Conservation (phyloP, 768 basidiomycete species). For the Phanerochaete sordida region DNA sequence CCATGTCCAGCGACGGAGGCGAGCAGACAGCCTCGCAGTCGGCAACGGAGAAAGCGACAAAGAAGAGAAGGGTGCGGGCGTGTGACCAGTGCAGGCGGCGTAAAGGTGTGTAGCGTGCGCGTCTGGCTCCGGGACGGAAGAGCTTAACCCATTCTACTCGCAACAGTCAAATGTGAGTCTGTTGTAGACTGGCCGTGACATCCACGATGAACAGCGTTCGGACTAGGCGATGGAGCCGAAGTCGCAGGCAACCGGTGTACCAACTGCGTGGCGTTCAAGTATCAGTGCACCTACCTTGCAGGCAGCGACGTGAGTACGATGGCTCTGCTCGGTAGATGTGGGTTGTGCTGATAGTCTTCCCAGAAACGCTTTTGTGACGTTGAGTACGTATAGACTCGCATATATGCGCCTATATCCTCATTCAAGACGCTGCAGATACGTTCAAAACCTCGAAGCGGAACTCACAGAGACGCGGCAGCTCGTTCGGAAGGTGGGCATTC, state of each 20-base stretch:
- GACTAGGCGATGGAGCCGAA: slow-evolving; percentile 62
- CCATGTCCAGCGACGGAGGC: not conserved
- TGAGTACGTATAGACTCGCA: slow-evolving; percentile 1
- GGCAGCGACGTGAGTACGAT: slow-evolving; percentile 36
- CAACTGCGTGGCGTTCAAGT: slow-evolving; percentile 54
- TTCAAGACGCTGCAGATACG: slow-evolving; percentile 1
- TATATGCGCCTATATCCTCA: not conserved
- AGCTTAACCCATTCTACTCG: slow-evolving; percentile 3
- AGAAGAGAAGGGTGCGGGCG: slow-evolving; percentile 72
- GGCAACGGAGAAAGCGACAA: slow-evolving; percentile 32
- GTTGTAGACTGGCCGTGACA: not conserved
- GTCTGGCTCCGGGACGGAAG: not conserved
- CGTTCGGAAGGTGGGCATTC: not conserved
- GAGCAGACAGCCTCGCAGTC: not conserved
- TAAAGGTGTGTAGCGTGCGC: slow-evolving; percentile 49
- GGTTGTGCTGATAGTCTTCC: not conserved
- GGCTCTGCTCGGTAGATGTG: not conserved
- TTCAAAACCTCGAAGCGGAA: slow-evolving; percentile 9
- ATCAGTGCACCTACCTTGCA: slow-evolving; percentile 61
- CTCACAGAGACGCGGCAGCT: not conserved
- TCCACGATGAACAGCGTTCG: not conserved
- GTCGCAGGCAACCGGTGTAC: slow-evolving; percentile 60
- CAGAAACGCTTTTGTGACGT: slow-evolving; percentile 13
- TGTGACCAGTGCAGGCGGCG: slow-evolving; percentile 82
- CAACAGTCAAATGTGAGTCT: slow-evolving; percentile 58